Evolutionary conservation across 371 early-diverging fungal genomes (phyloP), one percentile per base, ranked within the genome.

Genomic region (Rhizopus arrhizus): DNA sequence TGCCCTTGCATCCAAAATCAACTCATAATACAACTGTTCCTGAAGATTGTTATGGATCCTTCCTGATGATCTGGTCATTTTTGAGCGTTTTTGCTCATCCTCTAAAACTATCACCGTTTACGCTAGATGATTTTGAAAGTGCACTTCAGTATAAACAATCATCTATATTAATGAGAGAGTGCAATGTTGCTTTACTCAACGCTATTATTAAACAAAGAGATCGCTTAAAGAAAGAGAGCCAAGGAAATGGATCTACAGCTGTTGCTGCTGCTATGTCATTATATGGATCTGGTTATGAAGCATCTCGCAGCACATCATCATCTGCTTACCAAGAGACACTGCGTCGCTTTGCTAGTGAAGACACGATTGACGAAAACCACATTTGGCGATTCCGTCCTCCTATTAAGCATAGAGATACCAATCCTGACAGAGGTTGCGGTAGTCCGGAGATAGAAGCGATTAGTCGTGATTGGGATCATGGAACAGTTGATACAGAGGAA

Each of bases 11-110:
- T 2, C 76, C 78, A 8, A 10, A 22, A 28, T 65, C 76, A 1
- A 58, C 49, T 16, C 38, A 49, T 11, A 62, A 70, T 1, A 59
- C 54, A 8, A 71, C 69, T 5, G 53, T 81, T 9, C 70, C 76
- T 42, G 46, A 57, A 7, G 73, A 72, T 13, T 64, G 60, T 33
- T 69, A 69, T 32, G 73, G 74, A 1, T 62, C 74, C 3, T 71
- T 81, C 31, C 56, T 81, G 12, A 75, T 78, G 76, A 73, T 73
- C 0, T 81, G 77, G 76, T 66, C 70, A 8, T 81, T 81, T 34
- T 57, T 81, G 22, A 73, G 67, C 16, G 69, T 74, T 7, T 81
- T 77, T 66, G 61, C 81, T 12, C 63, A 63, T 7, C 69, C 78
- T 1, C 59, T 81, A 5, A 64, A 62, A 33, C 51, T 81, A 15